Conservation (phyloP, 768 basidiomycete species). For the Xanthoconium purpureum region DNA sequence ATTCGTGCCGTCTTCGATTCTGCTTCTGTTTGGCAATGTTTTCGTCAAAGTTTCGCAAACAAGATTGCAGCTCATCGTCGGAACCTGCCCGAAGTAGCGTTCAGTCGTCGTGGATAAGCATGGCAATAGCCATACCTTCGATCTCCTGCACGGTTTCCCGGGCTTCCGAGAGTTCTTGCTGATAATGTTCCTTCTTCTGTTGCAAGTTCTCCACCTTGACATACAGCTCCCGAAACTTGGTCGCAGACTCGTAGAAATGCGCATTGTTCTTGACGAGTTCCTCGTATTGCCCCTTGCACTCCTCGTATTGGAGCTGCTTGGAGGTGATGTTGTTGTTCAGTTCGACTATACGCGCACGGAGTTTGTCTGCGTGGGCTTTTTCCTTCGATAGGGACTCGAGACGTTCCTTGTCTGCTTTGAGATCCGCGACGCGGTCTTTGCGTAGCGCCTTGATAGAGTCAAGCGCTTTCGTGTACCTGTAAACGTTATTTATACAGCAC, state of each 20-base stretch:
- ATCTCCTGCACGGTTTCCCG: slow-evolving; percentile 65
- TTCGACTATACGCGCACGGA: slow-evolving; percentile 62
- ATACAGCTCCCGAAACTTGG: slow-evolving; percentile 84
- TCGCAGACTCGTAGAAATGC: slow-evolving; percentile 78
- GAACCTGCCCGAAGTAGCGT: slow-evolving; percentile 44
- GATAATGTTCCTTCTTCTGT: slow-evolving; percentile 57
- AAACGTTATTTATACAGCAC: neutral
- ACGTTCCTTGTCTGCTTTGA: slow-evolving; percentile 91
- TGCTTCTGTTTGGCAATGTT: slow-evolving; percentile 52
- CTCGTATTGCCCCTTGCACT: slow-evolving; percentile 64
- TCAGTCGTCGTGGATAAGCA: neutral
- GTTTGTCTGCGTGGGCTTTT: slow-evolving; percentile 84
- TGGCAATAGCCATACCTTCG: slow-evolving; percentile 40
- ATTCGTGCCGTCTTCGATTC: slow-evolving; percentile 44
- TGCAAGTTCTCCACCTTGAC: slow-evolving; percentile 62
- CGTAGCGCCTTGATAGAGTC: slow-evolving; percentile 87
- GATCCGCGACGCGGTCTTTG: slow-evolving; percentile 85
- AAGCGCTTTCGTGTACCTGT: slow-evolving; percentile 93
- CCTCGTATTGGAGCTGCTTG: slow-evolving; percentile 74
- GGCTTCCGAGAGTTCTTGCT: slow-evolving; percentile 59
- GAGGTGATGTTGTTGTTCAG: slow-evolving; percentile 57
- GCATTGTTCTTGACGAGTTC: slow-evolving; percentile 63
- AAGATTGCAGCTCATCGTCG: slow-evolving; percentile 65
- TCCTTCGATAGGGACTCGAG: slow-evolving; percentile 74
- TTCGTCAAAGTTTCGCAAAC: slow-evolving; percentile 57